Conservation (phyloP, 2,329 filamentous ascomycete species). For the Fusarium temperatum region DNA sequence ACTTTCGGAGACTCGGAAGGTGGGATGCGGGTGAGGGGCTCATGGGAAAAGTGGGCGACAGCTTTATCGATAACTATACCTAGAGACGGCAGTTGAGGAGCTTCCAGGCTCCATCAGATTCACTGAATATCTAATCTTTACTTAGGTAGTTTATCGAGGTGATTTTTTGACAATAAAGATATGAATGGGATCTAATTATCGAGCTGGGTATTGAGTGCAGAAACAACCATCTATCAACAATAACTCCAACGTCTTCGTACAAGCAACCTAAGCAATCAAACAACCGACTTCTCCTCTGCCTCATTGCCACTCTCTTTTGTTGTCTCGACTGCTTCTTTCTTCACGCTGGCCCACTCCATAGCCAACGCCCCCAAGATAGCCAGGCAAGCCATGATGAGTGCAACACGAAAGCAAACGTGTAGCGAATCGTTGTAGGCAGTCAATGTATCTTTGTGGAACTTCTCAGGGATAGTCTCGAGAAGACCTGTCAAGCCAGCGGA, state of each 20-base stretch:
- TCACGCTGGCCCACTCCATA: neutral
- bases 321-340: neutral
- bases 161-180: neutral
- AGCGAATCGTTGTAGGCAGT: slow-evolving; percentile 66
- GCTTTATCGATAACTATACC: slow-evolving; percentile 26
- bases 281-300: neutral
- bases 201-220: neutral
- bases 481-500: slow-evolving; percentile 6
- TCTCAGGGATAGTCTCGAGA: neutral
- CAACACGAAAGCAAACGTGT: slow-evolving; percentile 63
- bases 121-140: neutral
- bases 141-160: neutral
- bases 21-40: slow-evolving; percentile 23
- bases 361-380: slow-evolving; percentile 56
- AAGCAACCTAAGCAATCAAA: neutral
- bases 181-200: neutral
- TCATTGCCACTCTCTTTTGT: neutral
- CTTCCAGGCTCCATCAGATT: neutral
- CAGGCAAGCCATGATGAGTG: slow-evolving; percentile 57
- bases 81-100: neutral
- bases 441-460: slow-evolving; percentile 16
- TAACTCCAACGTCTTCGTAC: neutral
- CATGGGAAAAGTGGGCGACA: slow-evolving; percentile 27
- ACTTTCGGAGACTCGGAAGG: slow-evolving; percentile 27
- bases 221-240: neutral